Percentiles rank a stretch among this genome's conserved stretches.
Evolutionary conservation across 2,329 filamentous ascomycete genomes (phyloP).

Genomic region (Pyrenophora tritici-repentis): DNA sequence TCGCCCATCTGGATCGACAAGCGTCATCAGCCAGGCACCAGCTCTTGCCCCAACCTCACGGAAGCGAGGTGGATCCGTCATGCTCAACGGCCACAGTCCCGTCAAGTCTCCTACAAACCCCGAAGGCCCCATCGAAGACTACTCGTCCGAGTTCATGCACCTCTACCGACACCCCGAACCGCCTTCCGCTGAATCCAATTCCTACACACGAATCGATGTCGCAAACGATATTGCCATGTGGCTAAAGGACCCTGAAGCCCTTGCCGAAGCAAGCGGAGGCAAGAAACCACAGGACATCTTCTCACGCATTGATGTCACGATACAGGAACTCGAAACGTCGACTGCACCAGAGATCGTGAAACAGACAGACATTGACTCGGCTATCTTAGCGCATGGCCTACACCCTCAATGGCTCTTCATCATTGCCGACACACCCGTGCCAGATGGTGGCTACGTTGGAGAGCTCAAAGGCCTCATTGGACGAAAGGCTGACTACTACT

Average conservation of each 20-base stretch:
- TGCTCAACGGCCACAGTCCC: conserved; percentile 70
- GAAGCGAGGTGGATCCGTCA: conserved; percentile 65
- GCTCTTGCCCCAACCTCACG: conserved; percentile 66
- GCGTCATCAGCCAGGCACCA: conserved; percentile 68
- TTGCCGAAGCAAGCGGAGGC: conserved; percentile 70
- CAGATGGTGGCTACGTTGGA: conserved; percentile 61
- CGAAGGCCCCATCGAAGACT: conserved; percentile 69
- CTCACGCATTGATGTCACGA: conserved; percentile 60
- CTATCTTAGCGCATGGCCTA: conserved; percentile 57
- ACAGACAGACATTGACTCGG: conserved; percentile 58
- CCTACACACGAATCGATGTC: conserved; percentile 75
- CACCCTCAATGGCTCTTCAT: conserved; percentile 74
- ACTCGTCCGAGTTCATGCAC: conserved; percentile 75
- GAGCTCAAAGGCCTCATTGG: conserved; percentile 70
- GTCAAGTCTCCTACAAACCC: conserved; percentile 74
- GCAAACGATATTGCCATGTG: conserved; percentile 77
- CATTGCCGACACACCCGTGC: conserved; percentile 58
- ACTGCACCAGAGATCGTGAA: conserved; percentile 58
- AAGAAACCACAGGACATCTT: conserved; percentile 71
- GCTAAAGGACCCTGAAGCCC: conserved; percentile 73
- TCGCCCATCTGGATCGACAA: conserved; percentile 75
- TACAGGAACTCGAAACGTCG: conserved; percentile 58
- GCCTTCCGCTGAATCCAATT: conserved; percentile 69
- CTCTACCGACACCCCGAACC: conserved; percentile 68
- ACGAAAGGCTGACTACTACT: conserved; percentile 54